Evolutionary conservation across 345 rosid species (phyloP), one percentile per base, ranked within the genome.

Genomic region (Populus pruinosa): DNA sequence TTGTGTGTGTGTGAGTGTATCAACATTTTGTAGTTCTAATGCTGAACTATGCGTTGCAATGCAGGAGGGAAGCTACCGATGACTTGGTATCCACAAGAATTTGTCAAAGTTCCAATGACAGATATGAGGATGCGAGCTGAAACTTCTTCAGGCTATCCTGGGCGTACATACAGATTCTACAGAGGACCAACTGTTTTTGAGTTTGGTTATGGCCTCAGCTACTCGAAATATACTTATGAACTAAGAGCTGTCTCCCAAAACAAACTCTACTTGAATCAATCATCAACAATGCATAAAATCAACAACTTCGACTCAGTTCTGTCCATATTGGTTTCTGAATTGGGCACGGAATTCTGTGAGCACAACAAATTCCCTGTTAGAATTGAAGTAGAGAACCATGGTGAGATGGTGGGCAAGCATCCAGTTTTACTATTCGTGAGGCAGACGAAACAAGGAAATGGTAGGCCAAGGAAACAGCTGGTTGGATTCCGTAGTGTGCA

Each of bases 81-180:
- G 77, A 92, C 97, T 18, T 94, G 98, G 98, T 94, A 94, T 79
- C 97, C 96, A 1, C 85, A 88, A 55, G 90, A 83, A 44, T 94
- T 82, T 67, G 80, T 84, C 77, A 82, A 84, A 53, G 82, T 94
- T 74, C 82, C 89, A 35, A 91, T 92, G 97, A 90, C 94, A 18
- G 93, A 90, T 78, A 92, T 91, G 97, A 84, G 93, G 78, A 91
- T 94, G 96, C 78, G 96, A 16, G 87, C 97, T 2, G 79, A 82
- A 67, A 82, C 87, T 36, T 78, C 88, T 9, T 64, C 85, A 13
- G 90, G 89, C 53, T 92, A 94, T 74, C 96, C 97, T 8, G 94
- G 98, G 29, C 88, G 96, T 14, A 92, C 98, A 29, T 89, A 94
- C 80, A 87, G 93, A 55, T 92, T 94, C 87, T 92, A 90, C 47